Base-by-base conservation (phyloP, 2,329 filamentous ascomycete species). In the Fusarium sp. region DNA sequence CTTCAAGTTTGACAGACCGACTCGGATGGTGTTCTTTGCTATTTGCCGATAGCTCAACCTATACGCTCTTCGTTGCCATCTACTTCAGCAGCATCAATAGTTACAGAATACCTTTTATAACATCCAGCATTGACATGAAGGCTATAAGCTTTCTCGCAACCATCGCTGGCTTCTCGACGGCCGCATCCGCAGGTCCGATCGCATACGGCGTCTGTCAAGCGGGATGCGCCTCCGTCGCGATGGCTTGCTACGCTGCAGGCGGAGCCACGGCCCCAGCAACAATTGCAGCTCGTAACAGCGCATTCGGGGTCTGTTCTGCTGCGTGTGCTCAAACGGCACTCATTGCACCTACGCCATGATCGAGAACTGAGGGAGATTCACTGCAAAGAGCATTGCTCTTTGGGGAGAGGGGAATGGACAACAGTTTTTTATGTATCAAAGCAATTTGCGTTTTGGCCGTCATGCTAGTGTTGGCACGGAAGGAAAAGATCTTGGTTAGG, bases 231-330 rank as follows among this genome's bases (percentile, higher is more conserved):
- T 10, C 35, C 8, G 31, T 65, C 13, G 47, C 29, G 4, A 64
- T 64, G 47, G 59, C 47, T 36, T 65, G 47, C 25, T 65, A 65
- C 4, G 36, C 20, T 13, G 59, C 58, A 22, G 62, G 41, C 10
- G 62, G 58, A 7, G 42, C 17, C 1, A 36, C 62, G 18, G 62
- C 62, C 7, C 62, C 62, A 20, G 47, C 59, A 20, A 50, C 54
- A 1, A 57, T 57, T 20, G 18, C 47, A 4, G 62, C 60, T 2
- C 57, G 49, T 6, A 65, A 65, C 10, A 33, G 31, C 17, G 62
- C 62, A 18, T 65, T 65, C 12, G 38, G 62, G 10, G 55, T 35
- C 6, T 65, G 62, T 29, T 65, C 62, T 39, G 49, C 59, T 14
- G 29, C 20, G 3, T 65, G 62, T 7, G 44, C 60, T 12, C 27